Evolutionary conservation across 805 yeast species (phyloP), one percentile per base, ranked within the genome.

Genomic region (Priceomyces fermenticarens): DNA sequence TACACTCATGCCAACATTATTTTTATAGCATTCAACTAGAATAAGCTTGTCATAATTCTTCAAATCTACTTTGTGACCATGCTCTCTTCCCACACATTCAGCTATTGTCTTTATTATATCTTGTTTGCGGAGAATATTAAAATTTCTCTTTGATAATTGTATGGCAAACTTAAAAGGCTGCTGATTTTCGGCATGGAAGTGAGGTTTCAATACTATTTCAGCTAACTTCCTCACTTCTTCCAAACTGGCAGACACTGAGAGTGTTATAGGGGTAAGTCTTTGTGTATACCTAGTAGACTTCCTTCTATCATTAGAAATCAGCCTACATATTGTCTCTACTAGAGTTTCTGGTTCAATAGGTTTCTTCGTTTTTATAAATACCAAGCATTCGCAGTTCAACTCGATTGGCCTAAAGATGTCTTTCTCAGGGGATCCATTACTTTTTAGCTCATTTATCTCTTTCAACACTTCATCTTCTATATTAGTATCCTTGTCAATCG

Each of bases 21-120:
- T 85, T 66, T 90, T 91, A 65, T 83, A 91, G 57, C 97, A 86
- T 59, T 88, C 96, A 2, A 93, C 85, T 39, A 91, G 57, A 36
- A 93, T 77, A 51, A 93, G 67, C 55, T 83, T 81, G 45, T 90
- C 95, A 54, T 78, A 88, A 10, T 79, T 64, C 53, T 87, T 86
- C 59, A 93, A 73, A 57, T 89, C 95, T 11, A 93, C 95, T 28
- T 63, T 68, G 58, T 88, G 96, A 2, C 82, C 83, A 46, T 78
- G 75, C 4, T 78, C 82, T 35, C 75, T 69, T 1, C 91, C 91
- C 0, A 88, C 89, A 33, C 75, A 63, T 25, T 75, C 78, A 3
- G 95, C 96, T 7, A 90, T 74, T 10, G 78, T 70, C 28, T 73
- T 77, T 44, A 88, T 88, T 38, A 91, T 78, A n/a, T 78, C 88